Conservation (phyloP, 2,329 filamentous ascomycete genomes). For the Drechslerella dactyloides region DNA sequence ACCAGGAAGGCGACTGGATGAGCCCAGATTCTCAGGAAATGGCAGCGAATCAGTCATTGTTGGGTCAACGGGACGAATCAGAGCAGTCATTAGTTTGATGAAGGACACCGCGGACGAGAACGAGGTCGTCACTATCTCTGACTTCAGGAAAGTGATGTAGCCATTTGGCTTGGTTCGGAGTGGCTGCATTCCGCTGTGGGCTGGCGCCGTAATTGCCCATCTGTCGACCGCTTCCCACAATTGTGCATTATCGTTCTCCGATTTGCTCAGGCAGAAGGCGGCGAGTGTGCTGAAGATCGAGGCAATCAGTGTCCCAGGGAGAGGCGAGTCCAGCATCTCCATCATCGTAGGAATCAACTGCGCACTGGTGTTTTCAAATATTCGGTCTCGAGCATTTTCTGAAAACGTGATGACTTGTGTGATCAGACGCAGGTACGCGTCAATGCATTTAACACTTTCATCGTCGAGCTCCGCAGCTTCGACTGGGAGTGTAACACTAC, state of each 20-base stretch:
- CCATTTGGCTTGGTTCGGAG: constrained; percentile 44
- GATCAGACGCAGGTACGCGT: constrained; percentile 88
- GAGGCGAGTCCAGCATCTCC: constrained; percentile 74
- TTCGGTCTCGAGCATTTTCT: constrained; percentile 72
- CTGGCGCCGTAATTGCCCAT: constrained; percentile 62
- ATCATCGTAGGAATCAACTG: constrained; percentile 77
- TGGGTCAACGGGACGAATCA: constrained; percentile 72
- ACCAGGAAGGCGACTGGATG: constrained; percentile 77
- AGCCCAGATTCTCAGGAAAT: constrained; percentile 84
- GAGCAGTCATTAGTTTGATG: constrained; percentile 74
- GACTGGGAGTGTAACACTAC: constrained; percentile 56
- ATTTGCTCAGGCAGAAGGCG: constrained; percentile 77
- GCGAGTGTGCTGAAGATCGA: constrained; percentile 76
- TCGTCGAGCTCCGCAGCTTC: constrained; percentile 74
- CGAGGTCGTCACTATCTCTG: constrained; percentile 75
- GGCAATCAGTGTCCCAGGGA: constrained; percentile 37
- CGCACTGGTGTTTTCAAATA: constrained; percentile 71
- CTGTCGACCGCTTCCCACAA: constrained; percentile 83
- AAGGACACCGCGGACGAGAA: constrained; percentile 89
- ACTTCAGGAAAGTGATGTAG: constrained; percentile 65
- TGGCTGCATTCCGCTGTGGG: constrained; percentile 36
- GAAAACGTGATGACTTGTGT: constrained; percentile 81
- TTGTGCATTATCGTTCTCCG: constrained; percentile 68
- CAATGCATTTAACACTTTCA: constrained; percentile 94
- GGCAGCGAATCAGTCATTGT: constrained; percentile 75